Base-by-base conservation (phyloP, 345 rosid genomes). In the Dipteronia dyeriana region DNA sequence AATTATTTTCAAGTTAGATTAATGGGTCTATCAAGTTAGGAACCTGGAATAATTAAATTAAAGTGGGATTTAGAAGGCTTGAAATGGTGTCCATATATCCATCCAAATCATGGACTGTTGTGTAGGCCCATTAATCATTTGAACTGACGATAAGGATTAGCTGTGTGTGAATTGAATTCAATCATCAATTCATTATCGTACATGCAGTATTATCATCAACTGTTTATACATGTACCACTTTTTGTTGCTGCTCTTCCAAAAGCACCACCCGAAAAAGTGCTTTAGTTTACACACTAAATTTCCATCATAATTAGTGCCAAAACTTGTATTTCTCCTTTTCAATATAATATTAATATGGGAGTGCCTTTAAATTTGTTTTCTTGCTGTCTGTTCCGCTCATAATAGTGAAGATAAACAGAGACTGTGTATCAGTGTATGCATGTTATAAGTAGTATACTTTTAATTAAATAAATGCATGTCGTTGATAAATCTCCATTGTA, bases 101-200 rank as follows among this genome's bases (percentile, higher is more conserved):
- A 17, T 74, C 43, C 25, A 43, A 5, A 45, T 62, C 38, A 25
- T 66, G 51, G 70, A 66, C 29, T 38, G 22, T 53, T 61, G 11
- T 23, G 80, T 78, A 67, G 82, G 78, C 60, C 77, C 80, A 47
- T 75, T 64, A 84, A 84, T 81, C 82, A 81, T 78, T 80, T 72
- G 78, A 81, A 78, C 31, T 78, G 59, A 75, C 57, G 23, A 59
- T 59, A n/a, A 59, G 67, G 29, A 65, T 83, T 77, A 26, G 66
- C 59, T 43, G 26, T 11, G 17, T 34, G 38, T 34, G 38, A 34
- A 34, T 34, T 6, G 6, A 34, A 19, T 16, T 59, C 63, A 20
- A 22, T 59, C 12, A 53, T 53, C 2, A 13, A 12, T 7, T 56
- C 61, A 68, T 70, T 0, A 77, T 70, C 31, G 19, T n/a, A 56